Percentiles rank a stretch among this genome's conserved stretches.
Evolutionary conservation across 2,329 filamentous ascomycete species (phyloP).

Genomic region (Pseudopyricularia javanii): DNA sequence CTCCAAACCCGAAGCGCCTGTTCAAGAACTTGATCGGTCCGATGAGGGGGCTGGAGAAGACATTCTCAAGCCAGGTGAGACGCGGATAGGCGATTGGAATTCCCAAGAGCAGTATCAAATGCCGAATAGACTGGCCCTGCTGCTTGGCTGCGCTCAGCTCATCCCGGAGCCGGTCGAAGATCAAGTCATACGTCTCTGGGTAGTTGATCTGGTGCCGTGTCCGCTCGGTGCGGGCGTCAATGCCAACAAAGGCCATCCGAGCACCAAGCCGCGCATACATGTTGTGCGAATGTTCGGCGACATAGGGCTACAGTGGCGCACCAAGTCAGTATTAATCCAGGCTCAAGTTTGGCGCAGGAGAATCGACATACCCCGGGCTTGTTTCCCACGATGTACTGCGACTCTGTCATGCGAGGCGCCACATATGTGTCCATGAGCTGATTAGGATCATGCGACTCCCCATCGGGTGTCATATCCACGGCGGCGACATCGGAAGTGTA

Average conservation of each 20-base stretch:
- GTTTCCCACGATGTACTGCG: constrained; percentile 68
- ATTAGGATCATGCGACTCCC: constrained; percentile 49
- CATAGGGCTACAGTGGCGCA: constrained; percentile 56
- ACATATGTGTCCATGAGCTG: constrained; percentile 71
- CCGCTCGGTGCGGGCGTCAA: constrained; percentile 90
- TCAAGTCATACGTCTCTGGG: constrained; percentile 72
- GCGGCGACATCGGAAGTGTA: constrained; percentile 56
- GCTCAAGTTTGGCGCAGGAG: neutral
- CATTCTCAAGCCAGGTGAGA: constrained; percentile 92
- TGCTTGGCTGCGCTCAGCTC: constrained; percentile 56
- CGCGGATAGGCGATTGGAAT: constrained; percentile 84
- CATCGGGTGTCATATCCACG: constrained; percentile 29
- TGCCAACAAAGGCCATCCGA: constrained; percentile 70
- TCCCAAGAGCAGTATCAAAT: constrained; percentile 76
- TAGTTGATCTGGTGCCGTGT: constrained; percentile 94
- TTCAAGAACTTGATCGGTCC: constrained; percentile 82
- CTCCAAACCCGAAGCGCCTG: constrained; percentile 76
- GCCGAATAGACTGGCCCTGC: constrained; percentile 67
- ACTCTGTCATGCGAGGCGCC: constrained; percentile 38
- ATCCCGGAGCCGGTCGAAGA: constrained; percentile 63
- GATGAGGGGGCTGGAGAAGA: constrained; percentile 72
- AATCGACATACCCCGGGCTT: constrained; percentile 53
- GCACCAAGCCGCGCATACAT: constrained; percentile 76
- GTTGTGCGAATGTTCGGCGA: constrained; percentile 76
- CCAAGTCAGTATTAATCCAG: constrained; percentile 29